Conservation (phyloP, 2,329 filamentous ascomycete genomes). For the Epichloe aotearoae region DNA sequence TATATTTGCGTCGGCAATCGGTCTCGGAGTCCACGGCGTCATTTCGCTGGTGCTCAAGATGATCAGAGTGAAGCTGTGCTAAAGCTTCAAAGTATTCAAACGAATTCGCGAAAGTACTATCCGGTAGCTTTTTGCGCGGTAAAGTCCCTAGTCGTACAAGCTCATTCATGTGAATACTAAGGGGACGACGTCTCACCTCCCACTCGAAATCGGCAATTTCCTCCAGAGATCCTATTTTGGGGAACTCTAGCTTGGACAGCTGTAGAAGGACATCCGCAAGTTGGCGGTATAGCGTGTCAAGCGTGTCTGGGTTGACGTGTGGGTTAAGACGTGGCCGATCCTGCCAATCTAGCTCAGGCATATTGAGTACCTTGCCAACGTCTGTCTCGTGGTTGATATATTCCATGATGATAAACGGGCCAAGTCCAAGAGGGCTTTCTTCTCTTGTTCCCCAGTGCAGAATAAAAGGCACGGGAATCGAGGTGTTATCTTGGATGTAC, state of each 20-base stretch:
- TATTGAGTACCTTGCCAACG: too few species aligned
- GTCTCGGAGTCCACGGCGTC: slow-evolving; percentile 19
- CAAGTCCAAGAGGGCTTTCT: slow-evolving; percentile 6
- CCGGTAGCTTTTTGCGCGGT: background rate
- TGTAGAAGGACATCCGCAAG: slow-evolving; percentile 1
- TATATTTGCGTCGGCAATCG: slow-evolving; percentile 19
- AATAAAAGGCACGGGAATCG: slow-evolving; percentile 6
- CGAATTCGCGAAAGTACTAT: background rate
- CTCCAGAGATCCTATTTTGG: background rate
- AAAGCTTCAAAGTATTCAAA: background rate
- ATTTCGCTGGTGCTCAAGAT: slow-evolving; percentile 21
- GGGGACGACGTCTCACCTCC: slow-evolving; percentile 13
- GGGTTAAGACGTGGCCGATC: too few species aligned
- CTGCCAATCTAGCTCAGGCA: too few species aligned
- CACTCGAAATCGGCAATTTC: slow-evolving; percentile 5
- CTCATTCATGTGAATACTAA: slow-evolving; percentile 3
- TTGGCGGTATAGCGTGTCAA: background rate
- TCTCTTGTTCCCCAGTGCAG: slow-evolving; percentile 6
- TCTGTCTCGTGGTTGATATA: slow-evolving; percentile 5
- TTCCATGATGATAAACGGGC: slow-evolving; percentile 8
- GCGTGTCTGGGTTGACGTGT: background rate
- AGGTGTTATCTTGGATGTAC: slow-evolving; percentile 6
- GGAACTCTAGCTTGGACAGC: slow-evolving; percentile 2
- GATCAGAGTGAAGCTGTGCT: background rate
- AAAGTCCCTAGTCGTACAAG: slow-evolving; percentile 1